Evolutionary conservation across 2,329 filamentous ascomycete genomes (phyloP).

Genomic region (Ramichloridium luteum): DNA sequence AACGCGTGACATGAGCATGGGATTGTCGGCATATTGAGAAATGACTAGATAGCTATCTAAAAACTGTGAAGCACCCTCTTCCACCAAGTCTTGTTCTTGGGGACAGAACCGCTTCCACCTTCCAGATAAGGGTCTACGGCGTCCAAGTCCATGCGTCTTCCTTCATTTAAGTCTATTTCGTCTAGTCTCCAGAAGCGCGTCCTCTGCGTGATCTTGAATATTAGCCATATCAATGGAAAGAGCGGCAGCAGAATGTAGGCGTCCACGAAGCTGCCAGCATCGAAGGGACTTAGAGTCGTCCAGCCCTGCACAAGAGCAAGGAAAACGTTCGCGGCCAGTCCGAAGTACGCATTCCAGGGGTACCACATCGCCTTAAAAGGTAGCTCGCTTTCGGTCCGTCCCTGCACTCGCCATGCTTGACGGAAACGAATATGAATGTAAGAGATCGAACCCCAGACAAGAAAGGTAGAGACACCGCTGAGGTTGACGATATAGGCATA

Average conservation of each 20-base stretch:
- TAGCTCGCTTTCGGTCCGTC: constrained; percentile 38
- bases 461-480: constrained; percentile 56
- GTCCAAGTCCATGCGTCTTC: constrained; percentile 29
- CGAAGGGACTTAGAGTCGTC: constrained; percentile 41
- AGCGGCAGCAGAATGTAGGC: constrained; percentile 44
- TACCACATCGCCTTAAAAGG: constrained; percentile 38
- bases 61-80: too few relatives aligned
- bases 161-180: constrained; percentile 33
- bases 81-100: neutral
- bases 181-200: constrained; percentile 25
- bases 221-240: constrained; percentile 35
- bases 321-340: constrained; percentile 36
- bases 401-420: constrained; percentile 47
- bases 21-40: too few relatives aligned
- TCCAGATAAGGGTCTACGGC: constrained; percentile 1
- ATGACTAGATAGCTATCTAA: too few relatives aligned
- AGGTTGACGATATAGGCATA: constrained; percentile 60
- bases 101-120: too few relatives aligned
- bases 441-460: constrained; percentile 60
- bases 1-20: too few relatives aligned
- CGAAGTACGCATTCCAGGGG: constrained; percentile 41
- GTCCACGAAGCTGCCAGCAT: constrained; percentile 39
- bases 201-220: constrained; percentile 35
- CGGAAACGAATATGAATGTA: constrained; percentile 63
- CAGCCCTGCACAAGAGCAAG: constrained; percentile 44